Evolutionary conservation across 768 basidiomycete species (phyloP).

Genomic region (Tulasnella calospora): DNA sequence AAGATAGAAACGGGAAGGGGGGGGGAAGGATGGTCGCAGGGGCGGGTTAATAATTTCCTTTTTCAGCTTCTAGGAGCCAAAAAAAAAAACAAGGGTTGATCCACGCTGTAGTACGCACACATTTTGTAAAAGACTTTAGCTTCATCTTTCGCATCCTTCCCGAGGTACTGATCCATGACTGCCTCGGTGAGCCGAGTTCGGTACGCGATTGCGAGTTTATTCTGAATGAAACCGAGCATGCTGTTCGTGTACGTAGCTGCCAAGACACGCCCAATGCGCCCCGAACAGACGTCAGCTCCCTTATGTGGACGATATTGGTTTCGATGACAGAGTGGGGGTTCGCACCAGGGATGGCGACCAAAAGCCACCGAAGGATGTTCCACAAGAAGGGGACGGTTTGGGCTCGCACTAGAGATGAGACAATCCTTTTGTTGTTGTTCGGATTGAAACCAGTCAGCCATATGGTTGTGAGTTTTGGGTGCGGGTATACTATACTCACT

Average conservation of each 20-base stretch:
- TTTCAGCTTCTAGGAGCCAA: not conserved
- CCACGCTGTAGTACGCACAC: constrained; percentile 44
- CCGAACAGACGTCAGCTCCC: not conserved
- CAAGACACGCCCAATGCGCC: not conserved
- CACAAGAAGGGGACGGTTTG: constrained; percentile 69
- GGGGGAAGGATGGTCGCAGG: not conserved
- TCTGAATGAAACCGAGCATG: constrained; percentile 90
- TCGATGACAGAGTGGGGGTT: not conserved
- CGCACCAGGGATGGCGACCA: constrained; percentile 70
- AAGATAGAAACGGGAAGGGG: not conserved
- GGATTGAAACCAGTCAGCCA: not conserved
- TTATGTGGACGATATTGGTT: not conserved
- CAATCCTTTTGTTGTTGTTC: constrained; percentile 56
- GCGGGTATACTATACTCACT: constrained; percentile 45
- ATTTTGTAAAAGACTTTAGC: constrained; percentile 93
- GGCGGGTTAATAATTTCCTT: not conserved
- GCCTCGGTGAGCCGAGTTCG: constrained; percentile 78
- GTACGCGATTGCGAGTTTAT: constrained; percentile 85
- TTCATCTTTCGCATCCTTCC: constrained; percentile 58
- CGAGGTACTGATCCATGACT: constrained; percentile 80
- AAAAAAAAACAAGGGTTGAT: not conserved
- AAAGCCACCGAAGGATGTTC: constrained; percentile 84
- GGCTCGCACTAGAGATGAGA: constrained; percentile 88
- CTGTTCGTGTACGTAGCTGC: constrained; percentile 86
- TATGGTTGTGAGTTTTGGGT: not conserved